Base-by-base conservation (phyloP, 306 rosid genomes). In the Cicer judaicum region DNA sequence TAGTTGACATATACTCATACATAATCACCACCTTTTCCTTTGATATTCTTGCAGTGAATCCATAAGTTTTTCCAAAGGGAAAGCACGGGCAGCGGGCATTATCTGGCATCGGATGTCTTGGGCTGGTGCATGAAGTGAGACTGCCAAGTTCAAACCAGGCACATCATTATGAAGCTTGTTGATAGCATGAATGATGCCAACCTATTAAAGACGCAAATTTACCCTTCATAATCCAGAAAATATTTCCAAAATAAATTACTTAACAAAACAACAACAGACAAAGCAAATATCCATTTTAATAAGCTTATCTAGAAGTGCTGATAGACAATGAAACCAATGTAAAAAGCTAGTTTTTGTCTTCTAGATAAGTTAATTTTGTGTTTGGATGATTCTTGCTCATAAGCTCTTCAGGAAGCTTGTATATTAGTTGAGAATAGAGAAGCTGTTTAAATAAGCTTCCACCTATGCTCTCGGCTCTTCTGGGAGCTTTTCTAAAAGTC, bases 81-180 rank as follows among this genome's bases (percentile, higher is more conserved):
- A 94, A 56, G 97, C 98, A 68, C 98, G 90, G 70, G 98, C 97
- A 47, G 98, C 97, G 64, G 98, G 98, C 98, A 94, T 94, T 87
- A 94, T 94, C 83, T 90, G 95, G 83, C 97, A 94, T 56, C 97
- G 96, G 43, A 94, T 88, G 42, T 91, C 96, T 78, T 94, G 98
- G 70, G 81, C 88, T 2, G 98, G 97, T 34, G 98, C 98, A 64
- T 94, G 98, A 73, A 91, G 87, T 55, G 98, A 91, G 87, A 94
- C 94, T 48, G 98, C 98, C 76, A 94, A 88, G 81, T 94, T 94
- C 85, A 94, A 80, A 55, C 98, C 98, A 7, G 97, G 96, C 24
- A 94, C 88, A 82, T 94, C 98, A 82, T 70, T 72, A 72, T 88
- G 91, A 83, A 94, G 91, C 81, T 87, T 94, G 74, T 88, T 92